Evolutionary conservation across 257 asterid genomes (phyloP).

Genomic region (Knoxia roxburghii): DNA sequence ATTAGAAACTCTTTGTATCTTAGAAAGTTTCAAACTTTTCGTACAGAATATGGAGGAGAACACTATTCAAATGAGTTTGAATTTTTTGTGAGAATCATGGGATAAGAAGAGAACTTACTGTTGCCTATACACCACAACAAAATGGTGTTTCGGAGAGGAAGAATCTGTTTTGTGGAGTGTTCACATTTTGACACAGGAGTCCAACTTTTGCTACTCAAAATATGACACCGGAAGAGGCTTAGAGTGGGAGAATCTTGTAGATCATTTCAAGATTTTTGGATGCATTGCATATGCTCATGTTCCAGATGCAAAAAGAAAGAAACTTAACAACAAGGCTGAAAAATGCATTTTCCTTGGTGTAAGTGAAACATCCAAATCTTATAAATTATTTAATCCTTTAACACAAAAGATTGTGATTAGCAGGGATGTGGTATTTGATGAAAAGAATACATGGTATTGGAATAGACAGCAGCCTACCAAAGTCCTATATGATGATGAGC

Average conservation of each 20-base stretch:
- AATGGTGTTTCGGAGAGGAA: background rate
- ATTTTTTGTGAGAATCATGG: background rate
- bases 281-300: constrained; percentile 1
- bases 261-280: background rate
- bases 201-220: background rate
- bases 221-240: background rate
- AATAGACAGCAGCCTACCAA: background rate
- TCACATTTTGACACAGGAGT: background rate
- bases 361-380: background rate
- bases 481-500: no score
- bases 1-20: background rate
- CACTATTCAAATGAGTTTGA: background rate
- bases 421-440: background rate
- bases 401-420: background rate
- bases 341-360: background rate
- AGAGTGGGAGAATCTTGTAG: background rate
- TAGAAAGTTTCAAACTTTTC: background rate
- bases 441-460: background rate
- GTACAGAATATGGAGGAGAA: background rate
- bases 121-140: background rate
- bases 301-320: background rate
- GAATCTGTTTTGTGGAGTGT: background rate
- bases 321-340: background rate
- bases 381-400: background rate
- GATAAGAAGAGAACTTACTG: background rate